Evolutionary conservation across 257 asterid species (phyloP), one percentile per base, ranked within the genome.

Genomic region (Scutellaria barbata): DNA sequence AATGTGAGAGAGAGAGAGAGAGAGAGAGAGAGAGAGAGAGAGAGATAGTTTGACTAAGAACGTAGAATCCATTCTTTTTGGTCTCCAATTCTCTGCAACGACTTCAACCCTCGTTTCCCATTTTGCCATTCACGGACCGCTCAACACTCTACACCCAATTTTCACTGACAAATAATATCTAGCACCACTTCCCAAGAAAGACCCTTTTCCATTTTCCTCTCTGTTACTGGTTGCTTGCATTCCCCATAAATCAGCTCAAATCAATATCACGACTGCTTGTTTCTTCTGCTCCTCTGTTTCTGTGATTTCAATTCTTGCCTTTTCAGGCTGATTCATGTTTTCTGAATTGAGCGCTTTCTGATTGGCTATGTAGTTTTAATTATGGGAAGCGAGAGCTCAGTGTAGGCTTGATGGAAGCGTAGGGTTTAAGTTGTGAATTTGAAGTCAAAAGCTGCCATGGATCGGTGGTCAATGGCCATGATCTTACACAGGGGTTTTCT

Each of bases 391-490:
- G 48, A 65, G 79, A 4, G 52, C 58, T 58, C 69, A 67, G 78
- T 56, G 53, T 68, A 12, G 75, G 42, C 69, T 63, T 55, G 72
- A 82, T 80, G 85, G 71, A 59, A 82, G 65, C 73, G 51, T 39
- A 78, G 79, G 47, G 50, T 60, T 56, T 84, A 67, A 66, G 33
- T 39, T 52, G 70, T 67, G 51, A 67, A 54, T 61, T 71, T 57
- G 70, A 55, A 71, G 74, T 72, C 56, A 48, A 22, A 60, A 53
- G 30, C 30, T 42, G 6, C 30, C 14, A 85, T 90, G 97, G 97
- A 84, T 87, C 91, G 83, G 78, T 81, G 87, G 80, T 85, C 86
- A 13, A 63, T 80, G 71, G 61, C 77, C 58, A 65, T 76, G 88
- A 82, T 92, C 86, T 74, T 76, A 74, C 74, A 46, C 70, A 76